phyloP scores from a whole-genome alignment of 768 basidiomycete species.

The Suillus occidentalis region DNA sequence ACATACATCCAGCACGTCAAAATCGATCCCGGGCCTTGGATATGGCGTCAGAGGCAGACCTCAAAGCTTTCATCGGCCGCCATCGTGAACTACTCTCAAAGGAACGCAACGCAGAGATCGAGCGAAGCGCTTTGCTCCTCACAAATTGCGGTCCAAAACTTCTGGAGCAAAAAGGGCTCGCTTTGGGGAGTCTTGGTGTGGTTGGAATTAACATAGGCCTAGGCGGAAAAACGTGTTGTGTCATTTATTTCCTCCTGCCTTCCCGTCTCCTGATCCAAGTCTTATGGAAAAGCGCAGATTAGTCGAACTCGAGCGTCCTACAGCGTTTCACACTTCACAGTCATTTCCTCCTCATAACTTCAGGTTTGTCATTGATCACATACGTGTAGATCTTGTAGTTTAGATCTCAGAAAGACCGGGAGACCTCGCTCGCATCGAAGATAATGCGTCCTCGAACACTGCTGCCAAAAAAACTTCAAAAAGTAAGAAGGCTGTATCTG shows the following conservation, averaged over 20 bases:
- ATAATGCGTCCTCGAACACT: conserved; percentile 49
- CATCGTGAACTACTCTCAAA: conserved; percentile 64
- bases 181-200: conserved; percentile 71
- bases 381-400: conserved; percentile 8
- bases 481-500: conserved; percentile 40
- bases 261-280: conserved; percentile 8
- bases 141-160: conserved; percentile 82
- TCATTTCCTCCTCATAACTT: conserved; percentile 86
- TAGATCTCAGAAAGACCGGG: conserved; percentile 57
- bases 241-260: neutral
- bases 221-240: conserved; percentile 83
- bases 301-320: conserved; percentile 81
- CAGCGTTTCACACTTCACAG: conserved; percentile 71
- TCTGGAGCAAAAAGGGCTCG: conserved; percentile 86
- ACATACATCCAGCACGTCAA: neutral
- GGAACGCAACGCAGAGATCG: conserved; percentile 86
- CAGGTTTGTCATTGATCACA: conserved; percentile 44
- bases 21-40: neutral
- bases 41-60: conserved; percentile 27
- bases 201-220: conserved; percentile 78
- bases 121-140: conserved; percentile 73
- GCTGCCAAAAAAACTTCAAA: conserved; percentile 41
- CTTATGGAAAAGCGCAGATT: conserved; percentile 55
- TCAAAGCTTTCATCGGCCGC: conserved; percentile 62
- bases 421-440: conserved; percentile 85